Conservation (phyloP, 2,329 filamentous ascomycete genomes). For the Venturia aucupariae region DNA sequence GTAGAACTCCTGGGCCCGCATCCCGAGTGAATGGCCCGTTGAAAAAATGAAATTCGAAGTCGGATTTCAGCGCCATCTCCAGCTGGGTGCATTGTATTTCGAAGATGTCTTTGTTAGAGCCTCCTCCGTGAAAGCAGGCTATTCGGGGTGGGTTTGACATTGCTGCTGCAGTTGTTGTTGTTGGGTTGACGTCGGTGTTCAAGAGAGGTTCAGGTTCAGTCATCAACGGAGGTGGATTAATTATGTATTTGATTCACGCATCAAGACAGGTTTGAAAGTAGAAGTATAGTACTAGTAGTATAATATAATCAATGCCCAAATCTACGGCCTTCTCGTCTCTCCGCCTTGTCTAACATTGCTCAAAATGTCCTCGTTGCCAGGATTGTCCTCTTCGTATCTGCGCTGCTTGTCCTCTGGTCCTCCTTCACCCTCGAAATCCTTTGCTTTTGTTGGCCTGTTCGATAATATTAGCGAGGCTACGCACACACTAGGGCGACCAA, state of each 20-base stretch:
- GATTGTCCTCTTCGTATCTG: slow-evolving; percentile 28
- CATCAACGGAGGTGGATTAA: too few relatives aligned
- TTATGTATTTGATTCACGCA: too few relatives aligned
- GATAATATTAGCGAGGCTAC: not conserved
- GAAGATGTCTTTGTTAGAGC: slow-evolving; percentile 6
- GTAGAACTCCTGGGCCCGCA: slow-evolving; percentile 15
- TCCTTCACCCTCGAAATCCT: slow-evolving; percentile 40
- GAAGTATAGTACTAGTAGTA: too few relatives aligned
- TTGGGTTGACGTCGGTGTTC: too few relatives aligned
- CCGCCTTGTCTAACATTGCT: slow-evolving; percentile 31
- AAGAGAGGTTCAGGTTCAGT: too few relatives aligned
- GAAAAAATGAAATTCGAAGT: slow-evolving; percentile 11
- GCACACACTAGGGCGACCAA: not conserved
- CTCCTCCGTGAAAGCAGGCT: slow-evolving; percentile 13
- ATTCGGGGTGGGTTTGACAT: slow-evolving; percentile 4
- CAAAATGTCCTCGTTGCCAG: slow-evolving; percentile 33
- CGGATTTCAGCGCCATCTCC: not conserved
- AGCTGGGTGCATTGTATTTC: slow-evolving; percentile 7
- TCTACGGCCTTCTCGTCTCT: slow-evolving; percentile 15
- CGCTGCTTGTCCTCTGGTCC: slow-evolving; percentile 38
- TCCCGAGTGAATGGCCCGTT: slow-evolving; percentile 7
- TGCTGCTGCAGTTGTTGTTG: not conserved
- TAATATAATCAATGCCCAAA: not conserved
- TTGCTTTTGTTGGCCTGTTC: slow-evolving; percentile 34
- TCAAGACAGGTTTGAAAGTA: too few relatives aligned